These are phyloP conservation scores for Psidium friedrichsthalianum DNA, from an alignment of 345 rosid genomes.

Conservation along the genomic window DNA sequence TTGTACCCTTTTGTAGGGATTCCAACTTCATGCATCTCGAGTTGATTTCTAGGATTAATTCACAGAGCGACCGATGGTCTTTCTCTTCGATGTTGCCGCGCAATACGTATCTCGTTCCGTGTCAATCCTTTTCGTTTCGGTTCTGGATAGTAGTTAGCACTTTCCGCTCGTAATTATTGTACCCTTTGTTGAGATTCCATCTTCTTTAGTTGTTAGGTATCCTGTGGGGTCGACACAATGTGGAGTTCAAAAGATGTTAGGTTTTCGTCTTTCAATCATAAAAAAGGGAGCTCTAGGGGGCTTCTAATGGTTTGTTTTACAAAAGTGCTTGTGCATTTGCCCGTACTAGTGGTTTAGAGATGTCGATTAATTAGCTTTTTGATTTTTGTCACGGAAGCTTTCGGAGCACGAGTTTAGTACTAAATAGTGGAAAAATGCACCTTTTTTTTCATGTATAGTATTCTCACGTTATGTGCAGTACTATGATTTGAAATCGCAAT, in stretches of 20 bases:
- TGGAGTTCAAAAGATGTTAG: not conserved
- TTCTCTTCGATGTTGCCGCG: not conserved
- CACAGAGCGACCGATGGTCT: accelerated
- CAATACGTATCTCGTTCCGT: not conserved
- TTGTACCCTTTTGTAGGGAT: not conserved
- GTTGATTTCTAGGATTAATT: not conserved
- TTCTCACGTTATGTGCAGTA: not conserved
- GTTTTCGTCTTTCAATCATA: not conserved
- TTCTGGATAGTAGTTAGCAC: not conserved
- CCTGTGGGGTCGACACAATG: not conserved
- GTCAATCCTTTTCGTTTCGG: not conserved
- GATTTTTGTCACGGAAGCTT: not conserved
- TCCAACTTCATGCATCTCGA: not conserved
- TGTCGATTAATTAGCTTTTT: not conserved
- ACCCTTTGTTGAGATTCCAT: not conserved
- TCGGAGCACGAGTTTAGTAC: not conserved
- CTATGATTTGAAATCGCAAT: too few relatives aligned
- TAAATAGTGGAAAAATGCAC: not conserved
- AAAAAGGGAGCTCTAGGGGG: not conserved
- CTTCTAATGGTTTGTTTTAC: not conserved
- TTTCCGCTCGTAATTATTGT: not conserved
- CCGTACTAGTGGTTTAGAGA: not conserved
- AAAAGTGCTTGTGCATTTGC: not conserved
- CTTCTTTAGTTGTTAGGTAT: not conserved
- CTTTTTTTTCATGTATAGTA: not conserved